Base-by-base conservation (phyloP, 176 grass and related monocot genomes). In the Avena sativa region DNA sequence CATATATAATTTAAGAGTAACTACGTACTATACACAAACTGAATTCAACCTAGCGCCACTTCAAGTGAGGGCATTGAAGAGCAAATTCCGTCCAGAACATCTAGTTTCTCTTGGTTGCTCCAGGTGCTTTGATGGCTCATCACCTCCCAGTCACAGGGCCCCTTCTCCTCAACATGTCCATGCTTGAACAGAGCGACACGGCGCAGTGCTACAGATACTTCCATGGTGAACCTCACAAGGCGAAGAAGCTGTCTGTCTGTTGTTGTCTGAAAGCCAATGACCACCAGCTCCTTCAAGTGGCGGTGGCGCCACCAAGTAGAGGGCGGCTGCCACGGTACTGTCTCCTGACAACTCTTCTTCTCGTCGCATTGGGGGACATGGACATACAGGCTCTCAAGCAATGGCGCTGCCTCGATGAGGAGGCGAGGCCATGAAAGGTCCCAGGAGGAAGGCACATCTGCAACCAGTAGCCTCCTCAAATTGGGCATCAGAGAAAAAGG, bases 381-480 rank as follows among this genome's bases (percentile, higher is more conserved):
- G n/a, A 80, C 59, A 12, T 65, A 23, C 1, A 80, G 58, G 59
- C 52, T 65, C 58, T 65, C 30, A 12, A 79, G 53, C 1, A 25
- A 43, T n/a, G 76, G 76, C 19, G 32, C 76, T 5, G 30, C 53
- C 53, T 79, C 78, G 12, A 80, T 13, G 38, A 50, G 38, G n/a
- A 44, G 36, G 6, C 43, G 8, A 9, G 55, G 17, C 76, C 53
- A 59, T 13, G 52, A 59, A 17, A 38, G 4, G 13, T 59, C 58
- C 79, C 21, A 81, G 6, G 36, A 47, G 1, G 60, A 30, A 48
- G 60, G 43, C 79, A 81, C 60, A 26, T 64, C 60, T 8, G 10
- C 78, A n/a, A 80, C 78, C 34, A 63, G 58, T 11, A 81, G 44
- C 34, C 30, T 81, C 15, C 43, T 81, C 44, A 66, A 25, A 13